Evolutionary conservation across 164 flowering plant genomes (phyloP).

Genomic region (Magnolia sinica): DNA sequence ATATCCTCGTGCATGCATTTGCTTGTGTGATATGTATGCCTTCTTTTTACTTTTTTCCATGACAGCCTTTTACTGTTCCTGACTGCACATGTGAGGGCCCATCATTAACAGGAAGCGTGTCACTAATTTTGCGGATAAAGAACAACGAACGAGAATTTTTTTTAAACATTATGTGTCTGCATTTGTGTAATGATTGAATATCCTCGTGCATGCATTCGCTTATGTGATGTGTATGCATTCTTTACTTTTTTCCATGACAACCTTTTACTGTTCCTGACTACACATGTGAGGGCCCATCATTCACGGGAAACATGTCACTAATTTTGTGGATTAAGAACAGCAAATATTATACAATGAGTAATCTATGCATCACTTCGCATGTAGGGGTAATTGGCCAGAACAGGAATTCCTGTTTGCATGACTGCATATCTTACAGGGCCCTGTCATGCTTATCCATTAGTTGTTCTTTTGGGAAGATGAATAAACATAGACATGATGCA

Average conservation of each 20-base stretch:
- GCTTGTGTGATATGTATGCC: neutral
- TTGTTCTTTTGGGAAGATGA: too few species aligned
- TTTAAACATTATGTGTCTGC: neutral
- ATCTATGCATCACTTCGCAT: neutral
- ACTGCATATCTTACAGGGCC: too few species aligned
- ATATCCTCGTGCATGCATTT: too few species aligned
- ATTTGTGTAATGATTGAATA: neutral
- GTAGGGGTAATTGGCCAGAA: neutral
- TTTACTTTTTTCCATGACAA: neutral
- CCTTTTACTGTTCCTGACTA: neutral
- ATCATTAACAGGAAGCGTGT: neutral
- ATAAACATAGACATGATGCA: too few species aligned
- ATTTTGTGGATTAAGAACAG: too few species aligned
- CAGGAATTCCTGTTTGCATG: neutral
- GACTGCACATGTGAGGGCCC: neutral
- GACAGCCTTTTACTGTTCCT: neutral
- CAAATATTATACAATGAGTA: neutral
- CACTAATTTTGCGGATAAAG: neutral
- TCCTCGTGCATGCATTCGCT: neutral
- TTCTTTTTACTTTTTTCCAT: neutral
- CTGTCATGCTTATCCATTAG: too few species aligned
- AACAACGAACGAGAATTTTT: neutral
- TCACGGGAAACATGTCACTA: neutral
- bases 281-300: neutral
- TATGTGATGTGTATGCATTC: neutral